Conservation (phyloP, 768 basidiomycete genomes). For the Termitomyces sp. region DNA sequence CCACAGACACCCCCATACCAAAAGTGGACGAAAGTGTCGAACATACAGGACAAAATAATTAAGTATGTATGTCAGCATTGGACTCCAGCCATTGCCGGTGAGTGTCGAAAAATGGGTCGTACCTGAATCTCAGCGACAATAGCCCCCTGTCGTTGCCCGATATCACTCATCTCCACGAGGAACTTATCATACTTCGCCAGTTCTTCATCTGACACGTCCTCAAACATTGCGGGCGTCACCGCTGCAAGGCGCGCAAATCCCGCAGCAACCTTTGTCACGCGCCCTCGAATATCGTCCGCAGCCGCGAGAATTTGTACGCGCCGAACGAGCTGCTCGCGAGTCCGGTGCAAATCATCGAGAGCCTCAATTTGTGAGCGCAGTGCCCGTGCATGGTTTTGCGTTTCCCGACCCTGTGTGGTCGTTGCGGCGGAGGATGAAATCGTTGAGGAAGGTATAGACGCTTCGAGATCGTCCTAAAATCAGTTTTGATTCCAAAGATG, state of each 20-base stretch:
- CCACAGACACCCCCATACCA: neutral
- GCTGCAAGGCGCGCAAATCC: constrained; percentile 63
- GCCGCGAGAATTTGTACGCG: constrained; percentile 58
- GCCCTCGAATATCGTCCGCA: constrained; percentile 68
- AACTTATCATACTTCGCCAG: constrained; percentile 79
- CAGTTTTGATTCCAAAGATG: neutral
- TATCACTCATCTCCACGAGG: constrained; percentile 50
- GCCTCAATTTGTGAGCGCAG: constrained; percentile 74
- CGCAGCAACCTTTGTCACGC: constrained; percentile 60
- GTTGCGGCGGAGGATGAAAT: constrained; percentile 22
- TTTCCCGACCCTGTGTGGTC: constrained; percentile 39
- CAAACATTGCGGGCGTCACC: constrained; percentile 83
- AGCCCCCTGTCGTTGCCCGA: constrained; percentile 56
- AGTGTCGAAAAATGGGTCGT: constrained; percentile 11
- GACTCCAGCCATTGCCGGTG: too few relatives aligned
- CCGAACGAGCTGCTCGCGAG: constrained; percentile 56
- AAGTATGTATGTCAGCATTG: neutral
- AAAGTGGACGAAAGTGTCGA: neutral
- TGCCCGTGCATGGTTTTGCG: constrained; percentile 59
- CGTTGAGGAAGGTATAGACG: constrained; percentile 64
- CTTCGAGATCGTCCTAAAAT: constrained; percentile 59
- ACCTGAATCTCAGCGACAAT: constrained; percentile 70
- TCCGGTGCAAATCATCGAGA: constrained; percentile 64
- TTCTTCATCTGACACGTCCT: constrained; percentile 74
- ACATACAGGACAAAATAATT: neutral